Evolutionary conservation across 2,329 filamentous ascomycete species (phyloP).

Genomic region (Stachybotrys chartarum): DNA sequence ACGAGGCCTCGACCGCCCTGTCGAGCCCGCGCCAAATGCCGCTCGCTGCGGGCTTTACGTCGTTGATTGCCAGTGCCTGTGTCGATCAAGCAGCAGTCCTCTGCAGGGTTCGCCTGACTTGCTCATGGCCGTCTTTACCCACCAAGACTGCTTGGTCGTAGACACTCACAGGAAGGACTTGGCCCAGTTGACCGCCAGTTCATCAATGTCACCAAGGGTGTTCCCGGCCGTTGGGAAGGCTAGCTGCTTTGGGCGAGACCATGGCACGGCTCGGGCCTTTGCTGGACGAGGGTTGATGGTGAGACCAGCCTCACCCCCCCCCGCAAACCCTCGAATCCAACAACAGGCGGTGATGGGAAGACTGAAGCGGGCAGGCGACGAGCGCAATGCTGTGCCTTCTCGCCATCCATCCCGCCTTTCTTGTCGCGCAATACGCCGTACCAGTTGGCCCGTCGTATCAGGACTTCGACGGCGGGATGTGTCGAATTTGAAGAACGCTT

Average conservation of each 20-base stretch:
- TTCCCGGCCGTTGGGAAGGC: neutral
- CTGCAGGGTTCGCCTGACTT: too few species aligned
- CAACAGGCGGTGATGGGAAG: neutral
- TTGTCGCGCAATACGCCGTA: too few species aligned
- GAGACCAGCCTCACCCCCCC: neutral
- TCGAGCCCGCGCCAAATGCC: too few species aligned
- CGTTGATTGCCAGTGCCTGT: too few species aligned
- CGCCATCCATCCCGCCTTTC: too few species aligned
- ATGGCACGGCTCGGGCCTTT: neutral
- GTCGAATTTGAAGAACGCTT: too few species aligned
- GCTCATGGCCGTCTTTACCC: too few species aligned
- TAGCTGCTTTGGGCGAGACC: neutral
- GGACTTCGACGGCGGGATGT: too few species aligned
- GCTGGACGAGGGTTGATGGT: neutral
- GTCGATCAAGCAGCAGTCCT: too few species aligned
- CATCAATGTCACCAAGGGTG: neutral
- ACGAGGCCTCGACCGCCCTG: neutral
- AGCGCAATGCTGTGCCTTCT: too few species aligned
- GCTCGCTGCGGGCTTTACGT: too few species aligned
- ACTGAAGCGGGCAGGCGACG: neutral
- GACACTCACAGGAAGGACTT: neutral
- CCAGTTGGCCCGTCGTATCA: too few species aligned
- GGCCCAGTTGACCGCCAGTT: constrained; percentile 1
- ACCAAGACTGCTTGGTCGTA: neutral
- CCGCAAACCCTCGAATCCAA: neutral